Evolutionary conservation across 441 rosid species (phyloP).

Genomic region (Populus hybrid): DNA sequence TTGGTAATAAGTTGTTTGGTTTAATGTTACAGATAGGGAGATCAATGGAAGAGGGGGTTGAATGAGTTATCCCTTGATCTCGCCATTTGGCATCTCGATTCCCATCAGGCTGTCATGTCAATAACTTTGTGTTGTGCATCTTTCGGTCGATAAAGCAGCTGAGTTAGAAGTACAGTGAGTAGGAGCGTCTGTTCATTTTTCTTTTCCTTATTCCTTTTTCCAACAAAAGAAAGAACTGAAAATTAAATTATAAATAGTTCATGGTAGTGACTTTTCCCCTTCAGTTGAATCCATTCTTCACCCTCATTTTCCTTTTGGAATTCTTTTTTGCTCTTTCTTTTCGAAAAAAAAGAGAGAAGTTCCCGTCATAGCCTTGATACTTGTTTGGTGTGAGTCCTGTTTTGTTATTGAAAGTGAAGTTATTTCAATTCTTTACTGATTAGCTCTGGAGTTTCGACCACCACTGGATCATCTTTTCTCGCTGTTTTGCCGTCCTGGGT

Average conservation of each 20-base stretch:
- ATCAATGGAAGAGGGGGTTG: constrained; percentile 7
- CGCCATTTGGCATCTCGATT: constrained; percentile 18
- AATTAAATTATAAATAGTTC: constrained; percentile 32
- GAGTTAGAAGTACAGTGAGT: constrained; percentile 40
- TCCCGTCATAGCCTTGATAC: constrained; percentile 10
- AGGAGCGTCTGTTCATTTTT: constrained; percentile 26
- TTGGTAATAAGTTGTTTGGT: constrained; percentile 6
- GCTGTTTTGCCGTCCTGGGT: not conserved
- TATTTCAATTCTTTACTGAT: constrained; percentile 1
- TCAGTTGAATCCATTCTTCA: constrained; percentile 20
- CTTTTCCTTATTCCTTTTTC: not conserved
- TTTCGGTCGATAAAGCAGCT: constrained; percentile 27
- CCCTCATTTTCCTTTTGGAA: not conserved
- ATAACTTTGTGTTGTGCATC: constrained; percentile 14
- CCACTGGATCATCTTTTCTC: not conserved
- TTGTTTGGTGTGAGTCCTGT: constrained; percentile 24
- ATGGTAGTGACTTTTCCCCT: constrained; percentile 28
- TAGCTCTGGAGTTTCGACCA: not conserved
- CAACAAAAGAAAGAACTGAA: constrained; percentile 22
- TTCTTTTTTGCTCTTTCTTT: not conserved
- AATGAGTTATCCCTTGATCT: constrained; percentile 6
- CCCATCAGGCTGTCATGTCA: constrained; percentile 12
- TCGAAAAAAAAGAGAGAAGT: not conserved
- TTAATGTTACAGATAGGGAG: constrained; percentile 29
- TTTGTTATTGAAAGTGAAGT: constrained; percentile 23